These are phyloP conservation scores for Yarrowia sp. DNA, from an alignment of 805 yeast genomes.

Conservation along the genomic window DNA sequence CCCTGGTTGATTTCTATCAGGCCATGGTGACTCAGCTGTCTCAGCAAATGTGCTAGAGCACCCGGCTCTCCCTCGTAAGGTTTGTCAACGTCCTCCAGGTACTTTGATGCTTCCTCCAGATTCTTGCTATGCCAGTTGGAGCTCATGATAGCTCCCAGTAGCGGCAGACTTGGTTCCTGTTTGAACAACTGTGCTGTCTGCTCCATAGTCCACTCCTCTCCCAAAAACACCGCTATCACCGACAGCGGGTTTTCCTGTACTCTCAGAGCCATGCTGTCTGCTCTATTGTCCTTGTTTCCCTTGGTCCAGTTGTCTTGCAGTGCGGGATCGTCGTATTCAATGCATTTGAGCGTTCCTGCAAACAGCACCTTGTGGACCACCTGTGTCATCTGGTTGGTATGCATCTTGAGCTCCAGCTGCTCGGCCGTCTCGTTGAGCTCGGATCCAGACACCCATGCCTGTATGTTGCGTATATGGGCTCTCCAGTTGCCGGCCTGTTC, in stretches of 20 bases:
- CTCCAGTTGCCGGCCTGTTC: conserved; percentile 2
- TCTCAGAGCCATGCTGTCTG: neutral
- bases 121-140: neutral
- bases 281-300: neutral
- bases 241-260: neutral
- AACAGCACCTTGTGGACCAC: conserved; percentile 11
- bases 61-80: neutral
- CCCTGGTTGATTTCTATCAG: neutral
- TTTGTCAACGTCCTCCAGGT: neutral
- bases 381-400: neutral
- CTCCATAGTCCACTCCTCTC: neutral
- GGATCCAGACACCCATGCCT: conserved; percentile 5
- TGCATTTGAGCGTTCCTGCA: conserved; percentile 24
- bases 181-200: neutral
- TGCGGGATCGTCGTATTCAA: conserved; percentile 20
- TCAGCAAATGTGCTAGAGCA: neutral
- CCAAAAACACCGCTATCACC: conserved; percentile 12
- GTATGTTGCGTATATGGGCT: neutral
- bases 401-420: neutral
- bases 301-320: neutral
- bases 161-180: neutral
- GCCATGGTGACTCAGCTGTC: conserved; percentile 11
- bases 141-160: neutral
- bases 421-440: neutral
- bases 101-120: too few relatives aligned